These are phyloP conservation scores for Trichomonascaceae sp. DNA, from an alignment of 1,139 yeast species.

Conservation along the genomic window DNA sequence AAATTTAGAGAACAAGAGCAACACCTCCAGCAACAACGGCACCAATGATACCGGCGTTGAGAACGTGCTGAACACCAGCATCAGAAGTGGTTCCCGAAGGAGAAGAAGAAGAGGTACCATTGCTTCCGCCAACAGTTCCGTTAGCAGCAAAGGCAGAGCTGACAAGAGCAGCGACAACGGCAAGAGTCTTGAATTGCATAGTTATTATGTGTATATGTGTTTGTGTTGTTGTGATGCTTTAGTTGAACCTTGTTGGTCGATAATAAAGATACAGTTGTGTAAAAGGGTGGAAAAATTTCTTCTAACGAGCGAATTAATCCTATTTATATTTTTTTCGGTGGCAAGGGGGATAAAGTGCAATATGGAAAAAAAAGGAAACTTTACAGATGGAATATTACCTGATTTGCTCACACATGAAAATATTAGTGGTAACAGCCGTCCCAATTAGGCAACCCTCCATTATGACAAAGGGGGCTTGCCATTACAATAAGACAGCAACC, in stretches of 20 bases:
- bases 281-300: not conserved
- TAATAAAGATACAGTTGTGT: not conserved
- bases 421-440: conserved; percentile 3
- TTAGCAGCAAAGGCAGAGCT: conserved; percentile 45
- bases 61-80: conserved; percentile 49
- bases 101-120: conserved; percentile 32
- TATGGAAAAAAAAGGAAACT: not conserved
- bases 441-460: not conserved
- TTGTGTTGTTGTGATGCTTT: not conserved
- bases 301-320: not conserved
- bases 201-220: conserved; percentile 15
- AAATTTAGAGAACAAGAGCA: conserved; percentile 54
- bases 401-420: conserved; percentile 9
- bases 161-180: conserved; percentile 41
- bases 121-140: conserved; percentile 34
- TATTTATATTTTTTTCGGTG: not conserved
- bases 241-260: conserved; percentile 2
- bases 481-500: not conserved
- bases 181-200: conserved; percentile 59
- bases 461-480: not conserved
- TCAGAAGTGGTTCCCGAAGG: conserved; percentile 36
- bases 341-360: not conserved
- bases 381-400: conserved; percentile 1
- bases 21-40: conserved; percentile 73
- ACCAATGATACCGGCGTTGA: conserved; percentile 60